Percentiles rank a stretch among this genome's conserved stretches.
phyloP scores from a whole-genome alignment of 495 filamentous ascomycete species.

The Penicillium pulvis region DNA sequence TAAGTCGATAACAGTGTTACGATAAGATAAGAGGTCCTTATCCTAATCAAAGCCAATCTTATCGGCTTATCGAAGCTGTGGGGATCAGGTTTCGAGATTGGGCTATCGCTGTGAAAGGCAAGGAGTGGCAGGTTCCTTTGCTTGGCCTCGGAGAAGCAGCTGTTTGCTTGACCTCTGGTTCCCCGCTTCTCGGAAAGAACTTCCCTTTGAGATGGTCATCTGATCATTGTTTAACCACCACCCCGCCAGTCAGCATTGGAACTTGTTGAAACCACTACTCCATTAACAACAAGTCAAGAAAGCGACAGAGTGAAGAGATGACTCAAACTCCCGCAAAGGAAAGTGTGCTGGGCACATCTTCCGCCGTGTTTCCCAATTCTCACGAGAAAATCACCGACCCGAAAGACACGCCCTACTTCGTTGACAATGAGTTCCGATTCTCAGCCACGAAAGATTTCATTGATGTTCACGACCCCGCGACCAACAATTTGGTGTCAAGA shows the following conservation, averaged over 20 bases:
- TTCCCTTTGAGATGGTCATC: neutral
- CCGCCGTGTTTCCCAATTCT: slow-evolving; percentile 1
- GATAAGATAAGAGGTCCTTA: neutral
- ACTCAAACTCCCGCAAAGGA: neutral
- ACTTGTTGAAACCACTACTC: neutral
- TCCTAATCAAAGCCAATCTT: neutral
- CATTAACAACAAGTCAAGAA: neutral
- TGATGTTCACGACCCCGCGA: slow-evolving; percentile 16
- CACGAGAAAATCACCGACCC: slow-evolving; percentile 2
- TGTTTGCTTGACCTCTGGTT: neutral
- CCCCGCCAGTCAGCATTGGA: neutral
- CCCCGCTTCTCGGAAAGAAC: neutral
- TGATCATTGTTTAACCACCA: neutral
- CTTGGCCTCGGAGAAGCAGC: neutral
- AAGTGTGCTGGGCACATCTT: slow-evolving; percentile 6
- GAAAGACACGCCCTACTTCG: slow-evolving; percentile 11
- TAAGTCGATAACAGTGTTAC: neutral
- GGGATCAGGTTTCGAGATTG: neutral
- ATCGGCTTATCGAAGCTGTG: neutral
- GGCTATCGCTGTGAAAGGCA: neutral
- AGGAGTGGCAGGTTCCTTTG: neutral
- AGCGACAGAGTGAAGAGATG: neutral
- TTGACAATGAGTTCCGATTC: slow-evolving; percentile 11
- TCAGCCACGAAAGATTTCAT: slow-evolving; percentile 10
- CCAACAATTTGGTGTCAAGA: slow-evolving; percentile 11